Percentiles rank a stretch among this genome's conserved stretches.
Evolutionary conservation across 2,329 filamentous ascomycete species (phyloP).

Genomic region (Sclerotinia minor): DNA sequence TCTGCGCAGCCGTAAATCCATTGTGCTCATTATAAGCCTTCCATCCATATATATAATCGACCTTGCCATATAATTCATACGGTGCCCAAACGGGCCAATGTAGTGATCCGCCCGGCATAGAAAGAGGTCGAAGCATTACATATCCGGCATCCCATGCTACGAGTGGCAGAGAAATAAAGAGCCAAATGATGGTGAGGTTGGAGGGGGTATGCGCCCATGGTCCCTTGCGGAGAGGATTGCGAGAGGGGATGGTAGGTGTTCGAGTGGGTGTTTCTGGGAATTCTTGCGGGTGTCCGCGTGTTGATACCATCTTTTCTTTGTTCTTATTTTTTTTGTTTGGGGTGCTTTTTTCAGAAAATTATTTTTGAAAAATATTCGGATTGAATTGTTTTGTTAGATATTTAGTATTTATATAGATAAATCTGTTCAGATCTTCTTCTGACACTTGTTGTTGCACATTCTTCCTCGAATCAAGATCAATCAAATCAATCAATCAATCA

Average conservation of each 20-base stretch:
- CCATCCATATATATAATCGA: slow-evolving; percentile 68
- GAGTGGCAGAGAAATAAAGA: slow-evolving; percentile 61
- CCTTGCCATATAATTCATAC: slow-evolving; percentile 63
- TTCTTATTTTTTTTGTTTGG: background rate
- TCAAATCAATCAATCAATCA: background rate
- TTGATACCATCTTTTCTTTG: slow-evolving; percentile 49
- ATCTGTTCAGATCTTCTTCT: slow-evolving; percentile 1
- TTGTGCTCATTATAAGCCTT: slow-evolving; percentile 59
- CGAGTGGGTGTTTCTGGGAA: slow-evolving; percentile 45
- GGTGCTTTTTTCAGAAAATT: background rate
- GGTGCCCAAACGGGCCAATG: slow-evolving; percentile 64
- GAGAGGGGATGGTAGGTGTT: slow-evolving; percentile 28
- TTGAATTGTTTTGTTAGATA: too few relatives aligned
- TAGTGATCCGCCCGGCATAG: slow-evolving; percentile 63
- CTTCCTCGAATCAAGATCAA: background rate
- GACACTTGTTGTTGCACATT: background rate
- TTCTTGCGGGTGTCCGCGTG: slow-evolving; percentile 53
- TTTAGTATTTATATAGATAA: background rate
- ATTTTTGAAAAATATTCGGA: background rate
- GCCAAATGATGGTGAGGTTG: slow-evolving; percentile 59
- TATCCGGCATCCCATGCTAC: slow-evolving; percentile 73
- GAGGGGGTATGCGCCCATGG: slow-evolving; percentile 61
- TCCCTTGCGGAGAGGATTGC: slow-evolving; percentile 5
- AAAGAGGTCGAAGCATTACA: slow-evolving; percentile 62
- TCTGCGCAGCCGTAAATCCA: slow-evolving; percentile 66